Percentiles rank a stretch among this genome's conserved stretches.
Evolutionary conservation across 805 yeast genomes (phyloP).

Genomic region (Schwanniomyces sp.): DNA sequence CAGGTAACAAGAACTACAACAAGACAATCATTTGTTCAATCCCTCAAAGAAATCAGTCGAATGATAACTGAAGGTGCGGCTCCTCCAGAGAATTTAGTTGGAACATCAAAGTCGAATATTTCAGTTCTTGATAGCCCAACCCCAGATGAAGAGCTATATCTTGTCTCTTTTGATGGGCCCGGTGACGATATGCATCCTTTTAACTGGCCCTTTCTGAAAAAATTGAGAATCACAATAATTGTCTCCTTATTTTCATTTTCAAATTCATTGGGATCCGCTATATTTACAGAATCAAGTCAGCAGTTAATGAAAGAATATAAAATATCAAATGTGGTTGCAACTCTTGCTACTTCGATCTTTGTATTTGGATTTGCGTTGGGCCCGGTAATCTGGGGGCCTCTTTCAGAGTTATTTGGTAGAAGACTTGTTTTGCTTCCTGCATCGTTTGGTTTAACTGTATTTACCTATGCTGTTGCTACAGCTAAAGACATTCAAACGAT

Average conservation of each 20-base stretch:
- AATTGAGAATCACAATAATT: constrained; percentile 14
- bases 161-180: constrained; percentile 13
- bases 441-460: constrained; percentile 36
- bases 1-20: background rate
- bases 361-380: constrained; percentile 88
- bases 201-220: constrained; percentile 35
- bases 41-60: background rate
- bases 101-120: background rate
- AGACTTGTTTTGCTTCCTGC: constrained; percentile 55
- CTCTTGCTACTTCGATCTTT: constrained; percentile 70
- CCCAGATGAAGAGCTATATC: constrained; percentile 1
- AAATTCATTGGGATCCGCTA: constrained; percentile 57
- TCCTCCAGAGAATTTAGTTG: background rate
- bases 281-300: constrained; percentile 60
- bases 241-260: constrained; percentile 45
- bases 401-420: constrained; percentile 78
- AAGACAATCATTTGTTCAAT: background rate
- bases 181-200: constrained; percentile 23
- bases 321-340: constrained; percentile 61
- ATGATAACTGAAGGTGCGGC: background rate
- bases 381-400: constrained; percentile 84
- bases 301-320: constrained; percentile 49
- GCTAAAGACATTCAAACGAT: constrained; percentile 75
- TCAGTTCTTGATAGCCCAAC: background rate
- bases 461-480: constrained; percentile 62